Conservation (phyloP, 1,284 basidiomycete species). For the Apiotrichum laibachii region DNA sequence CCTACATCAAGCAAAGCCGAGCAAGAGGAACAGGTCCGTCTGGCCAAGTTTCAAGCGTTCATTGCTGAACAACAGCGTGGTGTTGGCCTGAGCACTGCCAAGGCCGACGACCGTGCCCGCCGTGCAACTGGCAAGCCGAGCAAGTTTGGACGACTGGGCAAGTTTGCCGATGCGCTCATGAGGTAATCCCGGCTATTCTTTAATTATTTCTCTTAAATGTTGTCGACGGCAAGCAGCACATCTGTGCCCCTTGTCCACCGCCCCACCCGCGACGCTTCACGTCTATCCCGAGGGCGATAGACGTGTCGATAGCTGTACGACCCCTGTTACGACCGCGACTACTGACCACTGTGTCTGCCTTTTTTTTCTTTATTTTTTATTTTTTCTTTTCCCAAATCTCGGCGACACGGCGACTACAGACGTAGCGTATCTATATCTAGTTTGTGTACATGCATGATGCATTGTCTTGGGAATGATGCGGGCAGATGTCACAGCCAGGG, state of each 20-base stretch:
- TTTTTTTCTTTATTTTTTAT: not conserved
- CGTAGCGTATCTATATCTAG: not conserved
- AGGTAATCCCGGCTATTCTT: not conserved
- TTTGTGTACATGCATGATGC: not conserved
- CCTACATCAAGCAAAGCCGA: not conserved
- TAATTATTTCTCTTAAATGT: not conserved
- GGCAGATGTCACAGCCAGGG: too few species aligned
- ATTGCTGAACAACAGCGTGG: conserved; percentile 37
- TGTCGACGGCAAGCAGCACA: too few species aligned
- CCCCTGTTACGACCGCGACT: too few species aligned
- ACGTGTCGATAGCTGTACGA: too few species aligned
- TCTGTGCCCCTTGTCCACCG: too few species aligned
- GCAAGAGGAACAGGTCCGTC: conserved; percentile 30
- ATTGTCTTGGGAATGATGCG: not conserved
- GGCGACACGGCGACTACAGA: not conserved
- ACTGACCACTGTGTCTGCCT: not conserved
- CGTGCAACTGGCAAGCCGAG: conserved; percentile 21
- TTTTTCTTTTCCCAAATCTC: not conserved
- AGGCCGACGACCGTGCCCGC: conserved; percentile 24
- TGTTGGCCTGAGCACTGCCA: conserved; percentile 29
- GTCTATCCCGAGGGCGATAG: too few species aligned
- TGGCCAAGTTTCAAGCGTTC: conserved; percentile 40
- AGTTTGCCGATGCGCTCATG: conserved; percentile 31
- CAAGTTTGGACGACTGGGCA: conserved; percentile 34
- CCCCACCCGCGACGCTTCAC: not conserved